A percentile compares a stretch with the other conserved stretches of the same genome.
Conservation (phyloP, 2,329 filamentous ascomycete genomes). For the Alternaria metachromatica region DNA sequence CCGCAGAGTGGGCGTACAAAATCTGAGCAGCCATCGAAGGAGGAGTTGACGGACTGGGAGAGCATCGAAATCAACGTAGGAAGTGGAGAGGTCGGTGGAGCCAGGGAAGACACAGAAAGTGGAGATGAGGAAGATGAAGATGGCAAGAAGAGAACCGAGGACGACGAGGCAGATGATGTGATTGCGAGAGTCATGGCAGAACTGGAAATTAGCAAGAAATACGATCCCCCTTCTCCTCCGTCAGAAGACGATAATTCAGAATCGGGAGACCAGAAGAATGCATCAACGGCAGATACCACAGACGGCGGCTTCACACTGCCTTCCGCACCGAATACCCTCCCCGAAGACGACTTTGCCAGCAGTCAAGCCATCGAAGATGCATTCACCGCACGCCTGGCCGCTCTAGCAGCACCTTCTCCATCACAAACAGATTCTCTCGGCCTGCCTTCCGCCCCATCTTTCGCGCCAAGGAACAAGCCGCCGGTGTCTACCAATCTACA, state of each 20-base stretch:
- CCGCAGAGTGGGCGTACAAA: neutral
- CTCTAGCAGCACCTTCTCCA: conserved; percentile 51
- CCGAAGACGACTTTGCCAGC: conserved; percentile 34
- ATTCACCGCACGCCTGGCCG: conserved; percentile 54
- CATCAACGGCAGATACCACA: conserved; percentile 8
- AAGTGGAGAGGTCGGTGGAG: conserved; percentile 24
- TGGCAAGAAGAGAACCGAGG: conserved; percentile 38
- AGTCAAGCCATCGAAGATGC: conserved; percentile 51
- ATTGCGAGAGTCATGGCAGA: conserved; percentile 56
- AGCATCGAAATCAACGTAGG: conserved; percentile 42
- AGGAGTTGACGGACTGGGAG: conserved; percentile 39
- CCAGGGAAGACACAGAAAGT: conserved; percentile 25
- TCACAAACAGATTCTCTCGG: conserved; percentile 36
- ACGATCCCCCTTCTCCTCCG: conserved; percentile 35
- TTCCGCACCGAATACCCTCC: conserved; percentile 50
- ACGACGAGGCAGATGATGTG: conserved; percentile 54
- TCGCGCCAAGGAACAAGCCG: conserved; percentile 49
- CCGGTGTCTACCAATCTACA: conserved; percentile 44
- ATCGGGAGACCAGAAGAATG: conserved; percentile 9
- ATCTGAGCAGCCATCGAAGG: conserved; percentile 11
- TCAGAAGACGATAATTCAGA: conserved; percentile 22
- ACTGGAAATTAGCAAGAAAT: conserved; percentile 53
- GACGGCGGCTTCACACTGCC: conserved; percentile 46
- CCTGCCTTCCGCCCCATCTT: conserved; percentile 57
- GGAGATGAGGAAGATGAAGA: conserved; percentile 23